Evolutionary conservation across 1,284 basidiomycete genomes (phyloP).

Genomic region (Ganoderma lucidum): DNA sequence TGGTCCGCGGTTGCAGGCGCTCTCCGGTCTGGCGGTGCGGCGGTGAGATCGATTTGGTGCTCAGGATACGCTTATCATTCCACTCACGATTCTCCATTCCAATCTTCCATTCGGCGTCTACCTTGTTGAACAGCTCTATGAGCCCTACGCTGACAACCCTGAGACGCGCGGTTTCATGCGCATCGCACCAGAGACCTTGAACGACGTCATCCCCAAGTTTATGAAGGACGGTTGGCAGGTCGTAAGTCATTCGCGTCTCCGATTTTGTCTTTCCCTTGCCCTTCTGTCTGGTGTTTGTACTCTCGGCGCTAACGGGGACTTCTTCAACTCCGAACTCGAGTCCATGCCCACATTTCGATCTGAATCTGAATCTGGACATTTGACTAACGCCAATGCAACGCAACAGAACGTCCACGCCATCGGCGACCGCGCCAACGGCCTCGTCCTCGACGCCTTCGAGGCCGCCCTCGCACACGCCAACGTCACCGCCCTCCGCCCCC

Average conservation of each 20-base stretch:
- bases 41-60: conserved; percentile 57
- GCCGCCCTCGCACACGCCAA: conserved; percentile 63
- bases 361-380: not conserved
- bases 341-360: not conserved
- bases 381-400: not conserved
- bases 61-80: conserved; percentile 1
- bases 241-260: conserved; percentile 52
- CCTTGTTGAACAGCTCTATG: conserved; percentile 57
- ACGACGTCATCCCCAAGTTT: conserved; percentile 72
- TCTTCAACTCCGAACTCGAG: conserved; percentile 3
- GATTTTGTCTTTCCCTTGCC: not conserved
- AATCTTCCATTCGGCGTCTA: not conserved
- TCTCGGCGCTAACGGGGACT: not conserved
- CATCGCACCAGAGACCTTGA: conserved; percentile 67
- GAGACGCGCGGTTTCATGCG: conserved; percentile 82
- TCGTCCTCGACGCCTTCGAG: conserved; percentile 87
- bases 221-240: conserved; percentile 83
- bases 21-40: conserved; percentile 89
- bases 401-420: conserved; percentile 88
- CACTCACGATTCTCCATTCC: conserved; percentile 10
- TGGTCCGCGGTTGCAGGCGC: conserved; percentile 62
- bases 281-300: not conserved
- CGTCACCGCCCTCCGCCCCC: conserved; percentile 72
- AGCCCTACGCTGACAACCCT: conserved; percentile 86
- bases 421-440: conserved; percentile 88